Evolutionary conservation across 2,329 filamentous ascomycete species (phyloP), one percentile per base, ranked within the genome.

Genomic region (Verticillium zaregamsianum): DNA sequence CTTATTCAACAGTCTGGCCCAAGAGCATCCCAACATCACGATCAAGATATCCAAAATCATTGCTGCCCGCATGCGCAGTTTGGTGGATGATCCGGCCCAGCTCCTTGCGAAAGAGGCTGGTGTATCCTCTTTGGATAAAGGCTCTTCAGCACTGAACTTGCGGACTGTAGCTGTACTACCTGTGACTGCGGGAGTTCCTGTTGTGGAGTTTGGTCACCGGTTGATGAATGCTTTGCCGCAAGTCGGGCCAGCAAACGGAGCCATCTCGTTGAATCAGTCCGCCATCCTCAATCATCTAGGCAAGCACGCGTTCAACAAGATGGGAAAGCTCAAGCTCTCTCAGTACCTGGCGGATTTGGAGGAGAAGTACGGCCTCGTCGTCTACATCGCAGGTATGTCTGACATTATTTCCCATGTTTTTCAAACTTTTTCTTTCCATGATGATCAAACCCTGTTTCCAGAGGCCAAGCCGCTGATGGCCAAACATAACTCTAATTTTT

Each of bases 11-110:
- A 99, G 95, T 71, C 85, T 99, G 59, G 95, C 95, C 0, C 90
- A 97, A 71, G 95, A 99, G 71, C 95, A 99, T 71, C 95, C 95
- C 5, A 96, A 93, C 54, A 99, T 99, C 70, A 98, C 95, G 0
- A 98, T 99, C 74, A 97, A 98, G 75, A 96, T 99, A 32, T 98
- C 95, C 1, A 99, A 98, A 75, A 95, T 99, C 68, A 97, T 99
- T 69, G 95, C 95, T 0, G 93, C 93, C 39, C 88, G 95, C 3
- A 98, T 99, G 95, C 85, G 94, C 64, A 86, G 91, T 52, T 78
- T 97, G 45, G 86, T 98, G 23, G 92, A 98, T 68, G 90, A 93
- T 68, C 91, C 92, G 2, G 78, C 91, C 17, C 84, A 86, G 39
- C 83, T 89, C 45, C 82, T 87, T 59, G 82, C 83, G 9, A 86